These are phyloP conservation scores for Deinandra increscens DNA, from an alignment of 129 eudicot genomes.

Conservation along the genomic window DNA sequence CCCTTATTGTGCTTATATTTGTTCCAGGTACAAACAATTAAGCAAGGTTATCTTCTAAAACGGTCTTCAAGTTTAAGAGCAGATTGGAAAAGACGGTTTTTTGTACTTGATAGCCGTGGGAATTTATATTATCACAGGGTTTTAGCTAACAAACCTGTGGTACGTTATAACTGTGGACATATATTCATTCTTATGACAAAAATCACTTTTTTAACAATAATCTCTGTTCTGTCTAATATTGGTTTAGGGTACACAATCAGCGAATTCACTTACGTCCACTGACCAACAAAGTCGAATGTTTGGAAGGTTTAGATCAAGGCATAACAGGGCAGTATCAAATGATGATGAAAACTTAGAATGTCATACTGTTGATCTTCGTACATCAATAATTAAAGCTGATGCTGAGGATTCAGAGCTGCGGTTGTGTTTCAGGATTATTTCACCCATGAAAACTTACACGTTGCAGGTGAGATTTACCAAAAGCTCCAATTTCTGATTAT, in stretches of 20 bases:
- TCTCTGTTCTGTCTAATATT: slow-evolving; percentile 9
- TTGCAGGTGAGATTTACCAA: slow-evolving; percentile 57
- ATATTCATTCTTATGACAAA: neutral
- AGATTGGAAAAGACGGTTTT: slow-evolving; percentile 92
- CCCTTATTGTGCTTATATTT: slow-evolving; percentile 6
- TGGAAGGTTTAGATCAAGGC: slow-evolving; percentile 78
- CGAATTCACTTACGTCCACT: slow-evolving; percentile 34
- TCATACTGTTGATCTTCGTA: slow-evolving; percentile 82
- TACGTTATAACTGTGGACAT: slow-evolving; percentile 36
- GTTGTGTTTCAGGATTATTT: slow-evolving; percentile 89
- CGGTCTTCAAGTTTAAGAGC: slow-evolving; percentile 91
- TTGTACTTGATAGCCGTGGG: slow-evolving; percentile 94
- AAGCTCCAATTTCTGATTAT: neutral
- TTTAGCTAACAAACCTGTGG: slow-evolving; percentile 51
- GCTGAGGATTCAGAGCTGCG: slow-evolving; percentile 94
- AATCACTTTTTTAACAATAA: neutral
- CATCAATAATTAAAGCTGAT: slow-evolving; percentile 86
- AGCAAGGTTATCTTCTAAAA: slow-evolving; percentile 92
- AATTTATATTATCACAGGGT: slow-evolving; percentile 72
- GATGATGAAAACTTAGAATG: slow-evolving; percentile 66
- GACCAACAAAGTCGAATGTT: slow-evolving; percentile 75
- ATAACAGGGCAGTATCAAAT: slow-evolving; percentile 56
- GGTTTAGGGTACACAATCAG: slow-evolving; percentile 63
- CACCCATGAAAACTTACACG: slow-evolving; percentile 82
- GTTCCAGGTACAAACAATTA: slow-evolving; percentile 78